These are phyloP conservation scores for Fusarium sp. DNA, from an alignment of 2,329 filamentous ascomycete species.

Conservation along the genomic window DNA sequence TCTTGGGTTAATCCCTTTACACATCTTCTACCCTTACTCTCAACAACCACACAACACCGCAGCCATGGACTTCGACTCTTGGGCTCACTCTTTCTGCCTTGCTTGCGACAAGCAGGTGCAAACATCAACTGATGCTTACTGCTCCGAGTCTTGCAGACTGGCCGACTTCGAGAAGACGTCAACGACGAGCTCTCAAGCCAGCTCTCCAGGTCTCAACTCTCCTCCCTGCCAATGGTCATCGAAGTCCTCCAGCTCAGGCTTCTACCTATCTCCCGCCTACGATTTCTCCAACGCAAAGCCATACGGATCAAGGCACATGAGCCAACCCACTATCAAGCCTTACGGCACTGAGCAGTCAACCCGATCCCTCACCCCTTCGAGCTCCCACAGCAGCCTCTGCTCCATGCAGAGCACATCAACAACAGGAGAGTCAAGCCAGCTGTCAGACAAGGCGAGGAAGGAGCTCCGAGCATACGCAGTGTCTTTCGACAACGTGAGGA, in stretches of 20 bases:
- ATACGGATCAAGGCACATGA: constrained; percentile 65
- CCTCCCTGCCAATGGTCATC: constrained; percentile 66
- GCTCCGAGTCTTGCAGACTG: constrained; percentile 90
- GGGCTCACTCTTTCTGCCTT: constrained; percentile 94
- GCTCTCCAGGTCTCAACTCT: constrained; percentile 67
- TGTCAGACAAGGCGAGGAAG: constrained; percentile 82
- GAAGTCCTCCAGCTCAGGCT: constrained; percentile 57
- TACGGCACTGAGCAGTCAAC: constrained; percentile 39
- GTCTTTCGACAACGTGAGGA: constrained; percentile 85
- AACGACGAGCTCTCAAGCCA: constrained; percentile 68
- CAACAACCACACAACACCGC: constrained; percentile 40
- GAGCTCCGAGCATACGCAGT: constrained; percentile 89
- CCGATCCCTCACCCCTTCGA: constrained; percentile 74
- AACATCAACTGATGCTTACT: constrained; percentile 85
- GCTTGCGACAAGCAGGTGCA: constrained; percentile 85
- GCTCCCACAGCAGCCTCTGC: constrained; percentile 86
- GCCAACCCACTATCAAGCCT: constrained; percentile 46
- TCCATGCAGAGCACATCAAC: constrained; percentile 77
- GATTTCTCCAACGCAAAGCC: constrained; percentile 77
- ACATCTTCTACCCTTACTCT: constrained; percentile 16
- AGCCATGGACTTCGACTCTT: constrained; percentile 71
- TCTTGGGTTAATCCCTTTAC: constrained; percentile 25
- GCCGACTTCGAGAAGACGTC: constrained; percentile 85
- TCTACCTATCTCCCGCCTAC: constrained; percentile 80
- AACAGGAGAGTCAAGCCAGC: constrained; percentile 64